Evolutionary conservation across 78 protist species (phyloP), one percentile per base, ranked within the genome.

Genomic region (Pigoraptor vietnamica): DNA sequence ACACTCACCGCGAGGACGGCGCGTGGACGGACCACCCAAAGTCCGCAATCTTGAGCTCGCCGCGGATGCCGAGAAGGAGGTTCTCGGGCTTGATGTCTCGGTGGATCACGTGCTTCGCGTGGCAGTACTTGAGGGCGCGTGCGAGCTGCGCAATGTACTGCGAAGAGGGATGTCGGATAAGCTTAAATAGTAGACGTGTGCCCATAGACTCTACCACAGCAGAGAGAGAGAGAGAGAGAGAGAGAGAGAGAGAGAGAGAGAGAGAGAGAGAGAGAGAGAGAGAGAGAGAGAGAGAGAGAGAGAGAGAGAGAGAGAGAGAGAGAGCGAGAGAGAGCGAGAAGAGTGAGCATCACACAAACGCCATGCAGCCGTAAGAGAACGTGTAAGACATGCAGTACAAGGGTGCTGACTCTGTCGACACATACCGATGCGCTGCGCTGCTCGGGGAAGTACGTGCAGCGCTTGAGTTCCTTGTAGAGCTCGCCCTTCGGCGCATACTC

Each of bases 51-150:
- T 98, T 98, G 35, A 99, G 87, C 33, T 97, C 96, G 14, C 96
- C 98, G 10, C n/a, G 84, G 33, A 32, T 33, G 21, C 90, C 87
- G 23, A 93, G 32, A 1, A 98, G 95, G 2, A 98, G 93, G 89
- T 98, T 98, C 39, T 98, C 99, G 19, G 99, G 99, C 94, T 99
- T 99, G 92, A 99, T 97, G 94, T 99, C 99, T 0, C 99, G 92
- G 93, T 99, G 99, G 34, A 99, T 97, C 24, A 98, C 99, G 36
- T 94, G 90, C 55, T 94, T 93, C 24, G 89, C 89, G 89, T 98
- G 99, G 39, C 96, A 96, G 95, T 97, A 97, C 81, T 38, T 40
- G 38, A 97, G 93, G 10, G 98, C 99, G 21, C 67, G 79, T n/a
- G 98, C 95, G 33, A 98, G 39, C 87, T 94, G 96, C 40, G 37